Conservation (phyloP, 352 stramenopile genomes). For the Blastocystis sp. region DNA sequence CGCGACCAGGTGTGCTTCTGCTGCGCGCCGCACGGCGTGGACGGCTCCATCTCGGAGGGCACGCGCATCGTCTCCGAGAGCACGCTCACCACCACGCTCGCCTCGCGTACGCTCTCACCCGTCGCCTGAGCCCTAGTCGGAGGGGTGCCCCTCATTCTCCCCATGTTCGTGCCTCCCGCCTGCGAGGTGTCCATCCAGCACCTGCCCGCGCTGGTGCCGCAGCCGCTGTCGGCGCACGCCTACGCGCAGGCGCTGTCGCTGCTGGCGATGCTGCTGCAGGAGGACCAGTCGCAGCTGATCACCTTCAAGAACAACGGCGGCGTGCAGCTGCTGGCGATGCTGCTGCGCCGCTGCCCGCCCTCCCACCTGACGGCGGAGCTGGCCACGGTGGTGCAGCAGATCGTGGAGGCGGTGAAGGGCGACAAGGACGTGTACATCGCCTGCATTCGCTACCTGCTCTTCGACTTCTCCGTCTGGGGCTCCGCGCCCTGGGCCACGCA, state of each 20-base stretch:
- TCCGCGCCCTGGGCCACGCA: constrained; percentile 60
- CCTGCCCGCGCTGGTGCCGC: constrained; percentile 45
- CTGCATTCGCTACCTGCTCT: constrained; percentile 52
- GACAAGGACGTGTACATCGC: constrained; percentile 64
- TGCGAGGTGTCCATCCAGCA: constrained; percentile 32
- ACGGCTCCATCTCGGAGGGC: constrained; percentile 20
- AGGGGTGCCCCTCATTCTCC: constrained; percentile 55
- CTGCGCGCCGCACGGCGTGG: constrained; percentile 21
- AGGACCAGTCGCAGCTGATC: constrained; percentile 56
- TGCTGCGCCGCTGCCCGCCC: constrained; percentile 59
- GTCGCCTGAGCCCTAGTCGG: constrained; percentile 19
- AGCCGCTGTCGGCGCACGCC: constrained; percentile 46
- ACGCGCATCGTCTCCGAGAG: constrained; percentile 57
- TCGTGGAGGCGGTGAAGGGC: constrained; percentile 63
- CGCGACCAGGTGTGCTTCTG: constrained; percentile 51
- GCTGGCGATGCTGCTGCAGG: constrained; percentile 59
- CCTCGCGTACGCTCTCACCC: constrained; percentile 3
- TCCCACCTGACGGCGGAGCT: constrained; percentile 62
- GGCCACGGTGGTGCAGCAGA: constrained; percentile 67
- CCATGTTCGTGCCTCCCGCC: constrained; percentile 64
- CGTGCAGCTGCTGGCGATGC: constrained; percentile 55
- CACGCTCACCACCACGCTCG: constrained; percentile 50
- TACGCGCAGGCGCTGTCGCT: constrained; percentile 66
- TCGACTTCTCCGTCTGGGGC: constrained; percentile 68
- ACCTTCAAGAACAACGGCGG: constrained; percentile 68